Evolutionary conservation across 2,329 filamentous ascomycete species (phyloP), one percentile per base, ranked within the genome.

Genomic region (Venturia aucupariae): DNA sequence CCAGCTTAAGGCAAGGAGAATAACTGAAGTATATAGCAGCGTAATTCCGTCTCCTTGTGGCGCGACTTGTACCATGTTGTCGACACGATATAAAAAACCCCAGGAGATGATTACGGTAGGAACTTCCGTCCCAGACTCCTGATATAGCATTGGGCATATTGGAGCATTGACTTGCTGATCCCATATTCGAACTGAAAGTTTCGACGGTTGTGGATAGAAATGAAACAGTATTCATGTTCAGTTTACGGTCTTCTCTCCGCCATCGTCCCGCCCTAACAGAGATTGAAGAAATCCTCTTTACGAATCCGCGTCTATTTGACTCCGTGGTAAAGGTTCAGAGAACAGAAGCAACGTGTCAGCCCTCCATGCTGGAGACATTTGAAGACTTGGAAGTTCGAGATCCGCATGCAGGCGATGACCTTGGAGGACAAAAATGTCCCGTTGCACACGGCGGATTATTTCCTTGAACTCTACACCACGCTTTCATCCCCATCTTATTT

Each of bases 41-140:
- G 46, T n/a, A 51, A 27, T 27, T 10, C 46, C 46, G 24, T 51
- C 46, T 51, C 10, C 46, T 27, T 51, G 22, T 10, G 46, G 46
- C 46, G 19, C 72, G 67, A 60, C 39, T 11, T 60, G 27, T 17
- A 27, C 39, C 30, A 22, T 60, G 19, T 15, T 51, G 2, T 51
- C 22, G 46, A 51, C 46, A 10, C 22, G 17, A 27, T 51, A 17
- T 51, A 22, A 51, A 51, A 13, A 27, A 15, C 22, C 22, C 46
- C 1, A 38, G 35, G 15, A 22, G 22, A 27, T 15, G 5, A 27
- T 51, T 51, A 3, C 11, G 24, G 10, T 51, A 15, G 2, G 22
- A 51, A 27, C 22, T 51, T 24, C 46, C 46, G 46, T 27, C 22
- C 46, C 22, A 51, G 22, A 15, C 46, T 27, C 22, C 46, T 51